Percentiles rank a stretch among this genome's conserved stretches.
These are phyloP conservation scores for Talaromyces ruber DNA, from an alignment of 495 filamentous ascomycete species.

Conservation along the genomic window DNA sequence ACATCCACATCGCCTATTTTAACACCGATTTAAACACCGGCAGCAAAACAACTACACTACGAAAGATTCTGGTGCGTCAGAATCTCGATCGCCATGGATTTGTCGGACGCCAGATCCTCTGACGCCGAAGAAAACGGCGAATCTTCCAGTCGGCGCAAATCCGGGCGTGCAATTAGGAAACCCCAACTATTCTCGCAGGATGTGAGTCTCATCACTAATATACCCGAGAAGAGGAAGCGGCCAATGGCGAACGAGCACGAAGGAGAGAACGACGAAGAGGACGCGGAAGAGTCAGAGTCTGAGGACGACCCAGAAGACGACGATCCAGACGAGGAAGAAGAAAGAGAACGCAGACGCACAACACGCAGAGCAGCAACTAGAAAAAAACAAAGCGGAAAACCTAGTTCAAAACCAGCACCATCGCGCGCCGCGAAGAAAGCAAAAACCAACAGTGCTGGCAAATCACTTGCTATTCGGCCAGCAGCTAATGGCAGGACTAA, in stretches of 20 bases:
- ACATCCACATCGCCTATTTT: not conserved
- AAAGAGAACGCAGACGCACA: slow-evolving; percentile 47
- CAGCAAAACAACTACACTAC: not conserved
- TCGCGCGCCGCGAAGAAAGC: slow-evolving; percentile 36
- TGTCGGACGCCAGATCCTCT: slow-evolving; percentile 2
- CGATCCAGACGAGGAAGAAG: slow-evolving; percentile 53
- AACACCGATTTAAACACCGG: not conserved
- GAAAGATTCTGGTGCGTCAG: not conserved
- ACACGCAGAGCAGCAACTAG: slow-evolving; percentile 33
- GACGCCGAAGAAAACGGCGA: slow-evolving; percentile 3
- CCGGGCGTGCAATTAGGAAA: slow-evolving; percentile 69
- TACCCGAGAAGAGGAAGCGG: slow-evolving; percentile 48
- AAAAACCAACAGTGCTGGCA: slow-evolving; percentile 51
- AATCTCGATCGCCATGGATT: not conserved
- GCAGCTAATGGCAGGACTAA: slow-evolving; percentile 34
- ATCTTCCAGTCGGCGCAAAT: slow-evolving; percentile 57
- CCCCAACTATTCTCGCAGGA: slow-evolving; percentile 56
- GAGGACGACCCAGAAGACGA: slow-evolving; percentile 39
- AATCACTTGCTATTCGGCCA: slow-evolving; percentile 40
- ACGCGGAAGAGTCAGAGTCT: slow-evolving; percentile 43
- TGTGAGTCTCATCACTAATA: slow-evolving; percentile 20
- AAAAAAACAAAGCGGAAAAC: slow-evolving; percentile 54
- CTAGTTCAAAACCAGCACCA: slow-evolving; percentile 20
- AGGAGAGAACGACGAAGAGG: slow-evolving; percentile 30
- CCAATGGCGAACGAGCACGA: slow-evolving; percentile 19